Conservation (phyloP, 225 moss, liverwort and hornwort genomes). For the Pleurozium schreberi region DNA sequence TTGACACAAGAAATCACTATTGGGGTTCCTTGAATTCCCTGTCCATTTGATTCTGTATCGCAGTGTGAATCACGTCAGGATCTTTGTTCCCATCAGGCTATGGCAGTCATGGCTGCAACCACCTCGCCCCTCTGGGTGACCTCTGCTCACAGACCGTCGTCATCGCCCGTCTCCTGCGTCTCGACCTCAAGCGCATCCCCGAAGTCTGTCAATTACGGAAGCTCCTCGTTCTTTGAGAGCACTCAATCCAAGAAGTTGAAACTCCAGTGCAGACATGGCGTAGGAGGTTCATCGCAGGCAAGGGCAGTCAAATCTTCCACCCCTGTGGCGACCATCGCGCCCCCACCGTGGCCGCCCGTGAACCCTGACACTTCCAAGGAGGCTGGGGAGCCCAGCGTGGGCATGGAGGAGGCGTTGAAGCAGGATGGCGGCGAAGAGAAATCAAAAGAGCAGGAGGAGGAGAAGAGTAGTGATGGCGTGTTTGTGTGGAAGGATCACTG, state of each 20-base stretch:
- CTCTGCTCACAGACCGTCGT: not conserved
- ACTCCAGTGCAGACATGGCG: not conserved
- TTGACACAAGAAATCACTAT: no score
- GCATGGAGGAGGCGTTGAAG: conserved; percentile 32
- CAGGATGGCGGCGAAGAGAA: conserved; percentile 22
- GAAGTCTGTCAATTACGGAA: not conserved
- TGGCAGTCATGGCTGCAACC: conserved; percentile 15
- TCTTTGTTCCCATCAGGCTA: not conserved
- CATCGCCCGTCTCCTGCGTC: not conserved
- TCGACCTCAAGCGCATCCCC: not conserved
- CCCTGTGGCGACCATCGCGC: conserved; percentile 34
- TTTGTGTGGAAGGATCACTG: conserved; percentile 91
- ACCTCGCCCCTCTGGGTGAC: not conserved
- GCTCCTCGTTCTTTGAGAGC: conserved; percentile 15
- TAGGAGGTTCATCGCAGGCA: not conserved
- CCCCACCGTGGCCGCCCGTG: conserved; percentile 38
- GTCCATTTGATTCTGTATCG: not conserved
- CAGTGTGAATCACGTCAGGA: not conserved
- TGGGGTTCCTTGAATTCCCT: not conserved
- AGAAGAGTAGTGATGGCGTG: not conserved
- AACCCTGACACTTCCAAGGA: conserved; percentile 11
- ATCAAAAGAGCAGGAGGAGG: conserved; percentile 11
- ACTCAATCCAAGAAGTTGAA: conserved; percentile 1
- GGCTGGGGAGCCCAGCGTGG: conserved; percentile 17
- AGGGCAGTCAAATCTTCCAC: not conserved